These are phyloP conservation scores for Hypocrella siamensis DNA, from an alignment of 2,329 filamentous ascomycete genomes.

Conservation along the genomic window DNA sequence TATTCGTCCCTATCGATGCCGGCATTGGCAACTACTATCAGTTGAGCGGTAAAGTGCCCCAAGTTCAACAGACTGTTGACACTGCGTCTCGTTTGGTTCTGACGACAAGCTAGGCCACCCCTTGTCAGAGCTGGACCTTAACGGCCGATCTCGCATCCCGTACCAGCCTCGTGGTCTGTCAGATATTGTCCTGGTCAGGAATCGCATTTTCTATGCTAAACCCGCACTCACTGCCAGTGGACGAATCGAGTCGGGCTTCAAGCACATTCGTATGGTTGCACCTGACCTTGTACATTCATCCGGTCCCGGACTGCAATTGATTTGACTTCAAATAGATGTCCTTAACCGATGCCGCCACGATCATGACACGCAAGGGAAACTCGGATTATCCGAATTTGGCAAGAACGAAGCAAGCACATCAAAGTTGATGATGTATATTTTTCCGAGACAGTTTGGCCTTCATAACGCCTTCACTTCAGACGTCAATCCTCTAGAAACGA, in stretches of 20 bases:
- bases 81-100: slow-evolving; percentile 3
- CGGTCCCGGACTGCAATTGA: slow-evolving; percentile 1
- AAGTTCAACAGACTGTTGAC: too few relatives aligned
- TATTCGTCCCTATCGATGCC: slow-evolving; percentile 51
- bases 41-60: slow-evolving; percentile 46
- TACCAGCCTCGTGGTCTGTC: slow-evolving; percentile 22
- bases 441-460: slow-evolving; percentile 76
- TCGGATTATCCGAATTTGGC: too few relatives aligned
- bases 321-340: slow-evolving; percentile 45
- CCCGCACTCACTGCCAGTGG: slow-evolving; percentile 55
- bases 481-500: slow-evolving; percentile 47
- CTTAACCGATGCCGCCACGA: slow-evolving; percentile 49
- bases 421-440: slow-evolving; percentile 81
- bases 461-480: slow-evolving; percentile 81
- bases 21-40: slow-evolving; percentile 58
- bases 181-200: slow-evolving; percentile 62
- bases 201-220: slow-evolving; percentile 73
- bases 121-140: slow-evolving; percentile 27
- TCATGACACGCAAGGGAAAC: not conserved
- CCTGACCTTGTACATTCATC: too few relatives aligned
- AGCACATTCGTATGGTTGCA: slow-evolving; percentile 57
- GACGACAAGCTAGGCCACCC: slow-evolving; percentile 24
- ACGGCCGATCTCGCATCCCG: not conserved
- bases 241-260: slow-evolving; percentile 55
- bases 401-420: slow-evolving; percentile 33